Evolutionary conservation across 352 stramenopile species (phyloP), one percentile per base, ranked within the genome.

Genomic region (Paralagenidium karlingii): DNA sequence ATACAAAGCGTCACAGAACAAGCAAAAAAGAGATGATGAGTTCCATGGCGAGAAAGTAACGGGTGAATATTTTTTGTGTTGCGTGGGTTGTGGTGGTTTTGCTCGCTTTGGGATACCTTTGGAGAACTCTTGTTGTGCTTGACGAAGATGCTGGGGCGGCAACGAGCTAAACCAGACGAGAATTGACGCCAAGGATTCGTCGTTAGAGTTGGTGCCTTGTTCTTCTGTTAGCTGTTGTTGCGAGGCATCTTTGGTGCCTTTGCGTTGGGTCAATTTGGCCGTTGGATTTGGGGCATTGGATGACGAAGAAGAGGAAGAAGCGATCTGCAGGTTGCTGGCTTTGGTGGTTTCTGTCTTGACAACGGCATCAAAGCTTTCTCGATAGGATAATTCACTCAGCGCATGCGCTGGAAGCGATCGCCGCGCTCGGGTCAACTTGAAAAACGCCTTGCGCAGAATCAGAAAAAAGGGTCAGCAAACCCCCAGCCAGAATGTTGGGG

Each of bases 151-250:
- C 49, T 49, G 68, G 3, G 70, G 70, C 22, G 70, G 70, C 31
- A 85, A 51, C n/a, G 70, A 81, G 37, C 67, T 82, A 40, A 85
- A 85, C 67, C 68, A 82, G 45, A 85, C 57, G 31, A 85, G 18
- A 43, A 2, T 13, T 34, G 10, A 18, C 15, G n/a, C 13, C 39
- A 22, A 27, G 16, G 24, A 24, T 5, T 32, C 36, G 20, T 37
- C 28, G 12, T 40, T 31, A 18, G 25, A 18, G 13, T 22, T 18
- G 15, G 18, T 38, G 1, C 31, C 49, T 21, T 57, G 43, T 41
- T 57, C 43, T 8, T 40, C 8, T 40, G 34, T 22, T 40, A 22
- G 34, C 28, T 26, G 11, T 12, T 38, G 29, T 8, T 37, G 31
- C 18, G 28, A 20, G 19, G 21, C n/a, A 22, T 13, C 22, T 9